Base-by-base conservation (phyloP, 2,329 filamentous ascomycete genomes). In the Venturiaceae sp. region DNA sequence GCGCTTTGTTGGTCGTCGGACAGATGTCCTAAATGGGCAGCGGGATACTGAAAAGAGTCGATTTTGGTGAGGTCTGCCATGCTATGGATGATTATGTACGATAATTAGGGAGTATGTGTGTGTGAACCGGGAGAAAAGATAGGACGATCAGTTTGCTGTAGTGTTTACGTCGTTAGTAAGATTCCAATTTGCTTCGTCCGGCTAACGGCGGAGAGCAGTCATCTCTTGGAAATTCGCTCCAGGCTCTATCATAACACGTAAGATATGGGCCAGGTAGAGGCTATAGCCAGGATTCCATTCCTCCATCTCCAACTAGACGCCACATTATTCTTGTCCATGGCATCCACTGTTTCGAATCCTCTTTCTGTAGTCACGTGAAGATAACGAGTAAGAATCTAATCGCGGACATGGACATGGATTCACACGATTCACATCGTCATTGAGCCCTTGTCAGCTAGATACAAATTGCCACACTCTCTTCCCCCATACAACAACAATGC, bases 1-100 rank as follows among this genome's bases (percentile, higher is more conserved):
- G 85, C 83, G 32, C 78, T 74, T 64, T 84, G 80, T 74, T 96
- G 88, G 55, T 82, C 77, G 21, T 80, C 75, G 28, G 77, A 88
- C 61, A 96, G 79, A 72, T 92, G 86, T 53, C 90, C 86, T 50
- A 92, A 76, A 70, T 95, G 91, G n/a, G 90, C 91, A 53, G 81
- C 75, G 2, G 88, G 88, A 71, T 87, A 92, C 67, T 79, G 72
- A 63, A 70, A 73, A 23, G 57, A 58, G 36, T 55, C 58, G 30
- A 58, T 34, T 26, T 57, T 57, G 16, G 58, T 30, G 54, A 60
- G 58, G 1, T 59, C 53, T 8, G 23, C 34, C 36, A 59, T 59
- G 34, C 16, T 52, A 11, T 16, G 14, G 41, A 46, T 28, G 8
- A 6, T 8, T 1, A 16, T 8, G 4, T 14, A 7, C 3, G 7